phyloP scores from a whole-genome alignment of 371 early-diverging fungal species.

The Actinomortierella wolfii region DNA sequence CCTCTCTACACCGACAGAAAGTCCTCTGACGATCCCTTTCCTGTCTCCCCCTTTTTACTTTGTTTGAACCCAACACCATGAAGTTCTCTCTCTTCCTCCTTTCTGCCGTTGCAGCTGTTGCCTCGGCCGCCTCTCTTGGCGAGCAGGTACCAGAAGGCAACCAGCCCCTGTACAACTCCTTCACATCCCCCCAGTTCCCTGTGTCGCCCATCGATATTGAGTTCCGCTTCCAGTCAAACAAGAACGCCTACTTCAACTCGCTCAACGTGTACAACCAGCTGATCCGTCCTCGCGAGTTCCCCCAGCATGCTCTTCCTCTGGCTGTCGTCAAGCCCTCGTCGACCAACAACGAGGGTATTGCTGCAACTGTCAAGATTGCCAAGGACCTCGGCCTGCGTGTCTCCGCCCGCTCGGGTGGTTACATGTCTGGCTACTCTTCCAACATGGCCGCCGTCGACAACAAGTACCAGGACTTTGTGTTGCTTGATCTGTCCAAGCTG shows the following conservation, averaged over 20 bases:
- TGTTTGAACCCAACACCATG: slow-evolving; percentile 8
- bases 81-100: slow-evolving; percentile 34
- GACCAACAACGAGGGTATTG: slow-evolving; percentile 33
- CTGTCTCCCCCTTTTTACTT: not conserved
- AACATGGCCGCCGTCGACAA: slow-evolving; percentile 41
- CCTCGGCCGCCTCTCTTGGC: slow-evolving; percentile 15
- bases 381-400: slow-evolving; percentile 28
- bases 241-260: slow-evolving; percentile 18
- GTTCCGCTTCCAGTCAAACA: slow-evolving; percentile 24
- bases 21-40: not conserved
- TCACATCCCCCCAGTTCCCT: slow-evolving; percentile 17
- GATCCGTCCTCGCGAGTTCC: slow-evolving; percentile 33
- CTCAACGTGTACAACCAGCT: slow-evolving; percentile 42
- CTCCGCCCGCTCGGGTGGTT: slow-evolving; percentile 43
- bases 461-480: slow-evolving; percentile 26
- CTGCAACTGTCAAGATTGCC: slow-evolving; percentile 17
- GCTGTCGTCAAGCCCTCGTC: slow-evolving; percentile 23
- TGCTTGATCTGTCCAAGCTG: slow-evolving; percentile 32
- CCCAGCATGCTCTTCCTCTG: slow-evolving; percentile 20
- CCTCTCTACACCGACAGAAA: not conserved
- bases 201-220: slow-evolving; percentile 16
- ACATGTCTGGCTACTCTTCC: slow-evolving; percentile 41
- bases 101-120: slow-evolving; percentile 24
- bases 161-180: slow-evolving; percentile 11
- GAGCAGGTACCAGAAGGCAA: no score